Conservation (phyloP, 73 alveolate species). For the Symbiodinium natans region DNA sequence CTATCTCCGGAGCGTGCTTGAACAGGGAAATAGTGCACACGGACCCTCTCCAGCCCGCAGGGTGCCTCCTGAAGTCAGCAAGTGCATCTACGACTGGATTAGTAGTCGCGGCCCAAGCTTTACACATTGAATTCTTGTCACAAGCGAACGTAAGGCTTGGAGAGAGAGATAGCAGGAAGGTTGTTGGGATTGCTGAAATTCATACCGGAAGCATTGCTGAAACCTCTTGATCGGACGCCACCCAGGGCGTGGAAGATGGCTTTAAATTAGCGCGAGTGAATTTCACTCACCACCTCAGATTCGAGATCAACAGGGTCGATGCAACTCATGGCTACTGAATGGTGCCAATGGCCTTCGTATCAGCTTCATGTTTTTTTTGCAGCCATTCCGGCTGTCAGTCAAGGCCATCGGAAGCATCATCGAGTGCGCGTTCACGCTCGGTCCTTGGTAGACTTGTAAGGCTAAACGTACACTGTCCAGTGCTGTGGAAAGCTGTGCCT, state of each 20-base stretch:
- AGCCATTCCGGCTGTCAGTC: background rate
- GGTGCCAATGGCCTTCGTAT: background rate
- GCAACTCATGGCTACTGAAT: background rate
- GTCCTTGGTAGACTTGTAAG: background rate
- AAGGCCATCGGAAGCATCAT: slow-evolving; percentile 64
- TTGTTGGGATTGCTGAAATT: no score
- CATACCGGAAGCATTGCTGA: no score
- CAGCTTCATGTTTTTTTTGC: background rate
- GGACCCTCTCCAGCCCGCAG: no score
- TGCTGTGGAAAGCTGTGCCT: background rate
- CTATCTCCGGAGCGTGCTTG: no score
- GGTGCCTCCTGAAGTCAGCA: slow-evolving; percentile 93
- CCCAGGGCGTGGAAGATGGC: no score
- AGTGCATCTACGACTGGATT: slow-evolving; percentile 76
- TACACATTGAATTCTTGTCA: no score
- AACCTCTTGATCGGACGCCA: no score
- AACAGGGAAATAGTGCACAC: no score
- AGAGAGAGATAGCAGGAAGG: background rate
- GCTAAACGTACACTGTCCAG: background rate
- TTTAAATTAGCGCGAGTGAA: background rate
- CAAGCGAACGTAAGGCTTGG: background rate
- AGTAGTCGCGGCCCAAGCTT: slow-evolving; percentile 4
- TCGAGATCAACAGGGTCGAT: background rate
- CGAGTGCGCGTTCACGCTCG: slow-evolving; percentile 78
- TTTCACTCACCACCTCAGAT: background rate